Percentiles rank a stretch among this genome's conserved stretches.
Conservation (phyloP, 1,284 basidiomycete genomes). For the Trametes versicolor region DNA sequence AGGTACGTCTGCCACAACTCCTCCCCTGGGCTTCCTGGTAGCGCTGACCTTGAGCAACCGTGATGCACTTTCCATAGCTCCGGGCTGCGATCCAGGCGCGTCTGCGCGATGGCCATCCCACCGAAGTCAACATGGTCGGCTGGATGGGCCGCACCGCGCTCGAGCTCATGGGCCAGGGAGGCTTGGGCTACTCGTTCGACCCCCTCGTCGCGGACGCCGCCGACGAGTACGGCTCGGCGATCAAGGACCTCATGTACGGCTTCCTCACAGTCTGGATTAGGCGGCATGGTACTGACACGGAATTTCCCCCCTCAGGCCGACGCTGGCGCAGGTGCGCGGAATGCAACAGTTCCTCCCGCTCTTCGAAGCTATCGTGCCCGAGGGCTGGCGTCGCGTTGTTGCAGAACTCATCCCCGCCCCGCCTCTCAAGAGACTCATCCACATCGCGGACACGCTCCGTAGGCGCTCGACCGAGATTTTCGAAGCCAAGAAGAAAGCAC, state of each 20-base stretch:
- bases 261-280: not conserved
- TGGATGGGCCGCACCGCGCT: conserved; percentile 49
- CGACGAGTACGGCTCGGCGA: conserved; percentile 40
- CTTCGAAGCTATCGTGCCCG: conserved; percentile 16
- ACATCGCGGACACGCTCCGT: conserved; percentile 35
- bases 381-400: conserved; percentile 14
- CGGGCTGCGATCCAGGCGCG: conserved; percentile 32
- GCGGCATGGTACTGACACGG: not conserved
- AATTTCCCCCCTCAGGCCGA: conserved; percentile 6
- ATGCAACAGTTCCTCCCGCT: conserved; percentile 19
- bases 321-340: conserved; percentile 1
- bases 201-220: conserved; percentile 37
- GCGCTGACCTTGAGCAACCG: not conserved
- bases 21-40: too few species aligned
- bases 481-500: conserved; percentile 36
- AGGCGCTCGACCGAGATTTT: conserved; percentile 30
- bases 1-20: not conserved
- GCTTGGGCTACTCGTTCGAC: conserved; percentile 49
- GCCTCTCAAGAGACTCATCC: conserved; percentile 26
- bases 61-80: conserved; percentile 27
- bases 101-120: conserved; percentile 3
- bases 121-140: conserved; percentile 44
- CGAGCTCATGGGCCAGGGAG: conserved; percentile 50
- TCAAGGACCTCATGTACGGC: conserved; percentile 43
- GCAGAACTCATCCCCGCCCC: conserved; percentile 31